Evolutionary conservation across 306 rosid genomes (phyloP).

Genomic region (Lablab purpureus): DNA sequence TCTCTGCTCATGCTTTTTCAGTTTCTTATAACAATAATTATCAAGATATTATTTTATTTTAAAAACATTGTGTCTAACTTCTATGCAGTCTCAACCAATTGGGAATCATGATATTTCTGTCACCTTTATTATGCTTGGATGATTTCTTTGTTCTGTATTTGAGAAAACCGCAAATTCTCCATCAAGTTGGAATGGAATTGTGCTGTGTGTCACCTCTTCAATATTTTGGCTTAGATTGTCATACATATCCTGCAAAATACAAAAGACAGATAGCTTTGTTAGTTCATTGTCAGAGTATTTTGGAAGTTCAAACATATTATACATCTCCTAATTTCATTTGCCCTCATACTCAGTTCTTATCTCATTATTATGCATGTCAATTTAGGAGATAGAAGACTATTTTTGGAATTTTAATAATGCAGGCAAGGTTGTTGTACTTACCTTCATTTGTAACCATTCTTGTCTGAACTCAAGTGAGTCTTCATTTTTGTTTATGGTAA

Average conservation of each 20-base stretch:
- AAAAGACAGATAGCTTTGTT: neutral
- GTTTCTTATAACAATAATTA: neutral
- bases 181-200: conserved; percentile 24
- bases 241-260: conserved; percentile 64
- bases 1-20: neutral
- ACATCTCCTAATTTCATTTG: neutral
- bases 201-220: conserved; percentile 45
- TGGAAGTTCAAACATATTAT: neutral
- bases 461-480: conserved; percentile 45
- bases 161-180: conserved; percentile 52
- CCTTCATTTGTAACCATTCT: conserved; percentile 66
- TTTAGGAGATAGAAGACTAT: neutral
- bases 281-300: neutral
- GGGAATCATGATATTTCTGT: neutral
- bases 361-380: neutral
- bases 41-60: neutral
- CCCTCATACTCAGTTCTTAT: too few species aligned
- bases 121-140: conserved; percentile 62
- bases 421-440: neutral
- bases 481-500: neutral
- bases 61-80: neutral
- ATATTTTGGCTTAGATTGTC: conserved; percentile 56
- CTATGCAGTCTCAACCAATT: neutral
- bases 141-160: conserved; percentile 54
- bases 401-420: neutral